Conservation (phyloP, 306 rosid species). For the Sophora flavescens region DNA sequence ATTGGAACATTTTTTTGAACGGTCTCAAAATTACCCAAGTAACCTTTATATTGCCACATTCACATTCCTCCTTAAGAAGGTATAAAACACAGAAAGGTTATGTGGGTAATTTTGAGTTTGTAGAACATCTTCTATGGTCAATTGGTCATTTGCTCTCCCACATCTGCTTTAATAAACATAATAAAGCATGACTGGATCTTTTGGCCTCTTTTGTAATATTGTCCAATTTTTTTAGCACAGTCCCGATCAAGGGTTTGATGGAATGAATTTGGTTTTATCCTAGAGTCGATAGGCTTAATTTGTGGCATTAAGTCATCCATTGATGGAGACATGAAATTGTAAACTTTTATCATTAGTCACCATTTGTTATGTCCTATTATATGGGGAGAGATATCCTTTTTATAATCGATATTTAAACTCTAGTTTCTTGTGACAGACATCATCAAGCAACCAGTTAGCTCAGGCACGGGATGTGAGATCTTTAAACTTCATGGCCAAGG, state of each 20-base stretch:
- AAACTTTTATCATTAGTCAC: not conserved
- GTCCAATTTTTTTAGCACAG: not conserved
- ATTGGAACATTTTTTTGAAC: not conserved
- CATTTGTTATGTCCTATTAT: not conserved
- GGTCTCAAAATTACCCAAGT: too few relatives aligned
- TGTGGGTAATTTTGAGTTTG: slow-evolving; percentile 13
- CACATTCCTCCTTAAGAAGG: slow-evolving; percentile 5
- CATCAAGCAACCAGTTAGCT: slow-evolving; percentile 52
- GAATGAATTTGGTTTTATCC: slow-evolving; percentile 20
- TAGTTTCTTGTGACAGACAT: slow-evolving; percentile 53
- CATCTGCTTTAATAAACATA: not conserved
- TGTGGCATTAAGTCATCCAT: not conserved
- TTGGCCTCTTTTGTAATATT: slow-evolving; percentile 22
- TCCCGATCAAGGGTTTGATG: slow-evolving; percentile 13
- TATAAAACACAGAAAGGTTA: not conserved
- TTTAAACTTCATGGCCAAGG: slow-evolving; percentile 61
- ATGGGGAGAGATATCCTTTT: not conserved
- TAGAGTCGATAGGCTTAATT: slow-evolving; percentile 20
- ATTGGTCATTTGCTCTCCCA: slow-evolving; percentile 3
- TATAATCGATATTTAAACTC: slow-evolving; percentile 28
- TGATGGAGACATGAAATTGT: slow-evolving; percentile 13
- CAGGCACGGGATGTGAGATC: slow-evolving; percentile 72
- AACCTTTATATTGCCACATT: not conserved
- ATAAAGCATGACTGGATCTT: slow-evolving; percentile 8
- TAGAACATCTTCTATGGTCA: not conserved